Conservation (phyloP, 2,329 filamentous ascomycete species). For the Aureobasidium melanogenum region DNA sequence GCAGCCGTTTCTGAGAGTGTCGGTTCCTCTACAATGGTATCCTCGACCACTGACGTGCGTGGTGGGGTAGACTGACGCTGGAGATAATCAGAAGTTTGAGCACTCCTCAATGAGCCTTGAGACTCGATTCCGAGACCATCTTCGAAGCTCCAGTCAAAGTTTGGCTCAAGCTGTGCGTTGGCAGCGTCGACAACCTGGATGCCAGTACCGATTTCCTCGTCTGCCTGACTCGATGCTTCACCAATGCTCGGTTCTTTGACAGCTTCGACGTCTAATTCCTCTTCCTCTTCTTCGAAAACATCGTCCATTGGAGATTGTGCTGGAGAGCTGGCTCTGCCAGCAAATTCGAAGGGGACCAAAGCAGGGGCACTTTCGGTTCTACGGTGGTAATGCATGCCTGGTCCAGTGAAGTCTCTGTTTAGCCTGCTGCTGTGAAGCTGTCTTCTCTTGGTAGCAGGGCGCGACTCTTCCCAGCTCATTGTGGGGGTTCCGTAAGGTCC, state of each 20-base stretch:
- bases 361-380: constrained; percentile 74
- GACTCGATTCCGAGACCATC: constrained; percentile 27
- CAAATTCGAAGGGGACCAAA: constrained; percentile 61
- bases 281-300: constrained; percentile 79
- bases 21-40: constrained; percentile 27
- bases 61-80: background rate
- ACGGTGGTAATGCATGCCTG: constrained; percentile 66
- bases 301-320: constrained; percentile 65
- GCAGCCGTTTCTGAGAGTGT: constrained; percentile 37
- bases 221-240: background rate
- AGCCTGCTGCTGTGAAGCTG: constrained; percentile 69
- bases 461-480: constrained; percentile 55
- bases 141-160: constrained; percentile 33
- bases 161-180: constrained; percentile 20
- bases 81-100: background rate
- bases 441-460: constrained; percentile 42
- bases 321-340: constrained; percentile 19
- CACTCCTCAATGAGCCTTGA: background rate
- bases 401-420: constrained; percentile 58
- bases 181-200: constrained; percentile 39
- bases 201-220: constrained; percentile 27
- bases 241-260: background rate
- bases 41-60: constrained; percentile 17
- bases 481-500: constrained; percentile 83
- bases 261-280: constrained; percentile 41